A percentile compares a stretch with the other conserved stretches of the same genome.
phyloP scores from a whole-genome alignment of 192 early-diverging fungal species.

The Backusella liffmaniae region DNA sequence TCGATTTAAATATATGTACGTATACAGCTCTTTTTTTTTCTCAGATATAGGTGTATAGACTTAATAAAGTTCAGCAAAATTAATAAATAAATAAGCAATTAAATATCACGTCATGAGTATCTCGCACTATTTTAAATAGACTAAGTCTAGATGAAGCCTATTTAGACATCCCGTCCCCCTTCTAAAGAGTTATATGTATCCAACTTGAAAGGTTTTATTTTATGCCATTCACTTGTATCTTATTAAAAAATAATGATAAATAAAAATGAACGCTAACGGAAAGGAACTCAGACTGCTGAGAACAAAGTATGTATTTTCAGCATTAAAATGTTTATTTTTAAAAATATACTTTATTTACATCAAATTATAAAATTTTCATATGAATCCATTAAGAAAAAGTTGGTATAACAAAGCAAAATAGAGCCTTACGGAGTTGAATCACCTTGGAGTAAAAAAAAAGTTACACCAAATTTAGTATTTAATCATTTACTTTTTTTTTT shows the following conservation, averaged over 20 bases:
- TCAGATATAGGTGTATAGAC: not conserved
- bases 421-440: not conserved
- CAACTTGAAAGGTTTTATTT: too few relatives aligned
- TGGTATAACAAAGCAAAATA: not conserved
- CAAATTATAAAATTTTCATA: not conserved
- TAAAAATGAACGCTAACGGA: not conserved
- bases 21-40: not conserved
- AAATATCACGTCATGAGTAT: not conserved
- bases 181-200: too few relatives aligned
- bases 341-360: not conserved
- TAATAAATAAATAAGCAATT: not conserved
- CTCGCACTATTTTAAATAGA: not conserved
- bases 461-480: slow-evolving; percentile 8
- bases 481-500: not conserved
- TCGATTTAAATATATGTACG: not conserved
- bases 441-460: not conserved
- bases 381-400: not conserved
- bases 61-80: not conserved
- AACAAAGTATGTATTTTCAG: slow-evolving; percentile 1
- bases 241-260: not conserved
- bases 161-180: not conserved
- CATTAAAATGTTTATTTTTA: not conserved
- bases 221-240: not conserved
- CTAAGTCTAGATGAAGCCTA: not conserved
- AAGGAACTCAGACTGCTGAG: not conserved